phyloP scores from a whole-genome alignment of 495 filamentous ascomycete species.

The Penicillium canariense region DNA sequence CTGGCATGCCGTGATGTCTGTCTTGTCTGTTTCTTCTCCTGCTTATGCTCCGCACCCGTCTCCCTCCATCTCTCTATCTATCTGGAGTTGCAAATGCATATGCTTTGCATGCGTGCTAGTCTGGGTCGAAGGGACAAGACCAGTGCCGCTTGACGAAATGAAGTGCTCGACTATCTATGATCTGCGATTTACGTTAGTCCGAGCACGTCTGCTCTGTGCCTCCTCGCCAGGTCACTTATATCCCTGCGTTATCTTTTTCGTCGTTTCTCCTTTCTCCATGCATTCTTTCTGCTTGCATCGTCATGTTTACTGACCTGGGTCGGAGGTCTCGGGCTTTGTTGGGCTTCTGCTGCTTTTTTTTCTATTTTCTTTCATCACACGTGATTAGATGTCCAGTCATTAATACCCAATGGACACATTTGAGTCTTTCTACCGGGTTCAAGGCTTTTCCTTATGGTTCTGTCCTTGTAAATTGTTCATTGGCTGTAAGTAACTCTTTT shows the following conservation, averaged over 20 bases:
- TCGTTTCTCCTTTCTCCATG: background rate
- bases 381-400: conserved; percentile 17
- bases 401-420: conserved; percentile 25
- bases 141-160: conserved; percentile 16
- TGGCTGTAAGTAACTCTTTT: too few relatives aligned
- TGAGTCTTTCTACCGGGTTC: too few relatives aligned
- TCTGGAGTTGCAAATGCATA: background rate
- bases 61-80: background rate
- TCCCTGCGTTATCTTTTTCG: conserved; percentile 19
- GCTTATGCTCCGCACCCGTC: conserved; percentile 1
- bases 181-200: conserved; percentile 17
- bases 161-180: conserved; percentile 23
- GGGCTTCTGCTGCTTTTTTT: background rate
- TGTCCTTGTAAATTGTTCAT: too few relatives aligned
- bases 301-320: conserved; percentile 7
- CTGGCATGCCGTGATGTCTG: conserved; percentile 22
- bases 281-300: conserved; percentile 7
- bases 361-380: conserved; percentile 3
- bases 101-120: background rate
- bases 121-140: background rate
- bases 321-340: conserved; percentile 9
- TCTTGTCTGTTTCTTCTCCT: conserved; percentile 3
- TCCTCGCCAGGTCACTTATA: conserved; percentile 23
- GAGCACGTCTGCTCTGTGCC: conserved; percentile 2
- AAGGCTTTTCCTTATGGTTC: too few relatives aligned